These are phyloP conservation scores for Backusella australiensis DNA, from an alignment of 192 early-diverging fungal genomes.

Conservation along the genomic window DNA sequence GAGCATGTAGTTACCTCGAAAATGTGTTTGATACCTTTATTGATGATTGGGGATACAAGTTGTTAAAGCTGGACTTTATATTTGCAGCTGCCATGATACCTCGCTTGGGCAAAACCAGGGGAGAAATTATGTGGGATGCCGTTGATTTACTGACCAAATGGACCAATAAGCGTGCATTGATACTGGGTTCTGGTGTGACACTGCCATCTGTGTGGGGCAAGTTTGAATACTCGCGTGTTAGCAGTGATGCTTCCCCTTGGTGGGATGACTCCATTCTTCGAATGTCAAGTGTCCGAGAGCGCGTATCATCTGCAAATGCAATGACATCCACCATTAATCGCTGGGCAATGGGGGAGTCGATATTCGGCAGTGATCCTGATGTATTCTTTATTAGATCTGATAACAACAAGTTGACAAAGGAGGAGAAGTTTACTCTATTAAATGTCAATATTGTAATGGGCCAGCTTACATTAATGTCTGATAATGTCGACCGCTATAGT, in stretches of 20 bases:
- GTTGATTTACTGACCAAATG: constrained; percentile 38
- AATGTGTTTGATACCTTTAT: constrained; percentile 39
- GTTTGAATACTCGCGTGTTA: constrained; percentile 47
- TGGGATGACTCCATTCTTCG: constrained; percentile 48
- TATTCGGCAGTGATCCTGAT: constrained; percentile 53
- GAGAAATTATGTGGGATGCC: constrained; percentile 52
- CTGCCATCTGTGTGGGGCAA: constrained; percentile 41
- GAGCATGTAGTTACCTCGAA: constrained; percentile 37
- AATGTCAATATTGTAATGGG: constrained; percentile 28
- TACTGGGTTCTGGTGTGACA: constrained; percentile 45
- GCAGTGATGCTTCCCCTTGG: constrained; percentile 44
- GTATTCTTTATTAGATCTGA: constrained; percentile 44
- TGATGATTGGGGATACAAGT: constrained; percentile 42
- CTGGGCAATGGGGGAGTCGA: constrained; percentile 38
- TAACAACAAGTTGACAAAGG: constrained; percentile 27
- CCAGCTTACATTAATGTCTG: constrained; percentile 30
- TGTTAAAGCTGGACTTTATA: constrained; percentile 50
- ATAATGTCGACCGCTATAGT: constrained; percentile 30
- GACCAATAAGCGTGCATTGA: constrained; percentile 31
- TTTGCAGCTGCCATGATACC: constrained; percentile 47
- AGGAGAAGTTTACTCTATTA: constrained; percentile 26
- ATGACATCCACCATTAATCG: constrained; percentile 45
- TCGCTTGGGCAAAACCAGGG: constrained; percentile 41
- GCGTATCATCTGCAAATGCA: constrained; percentile 45
- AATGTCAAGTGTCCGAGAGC: constrained; percentile 46